A percentile compares a stretch with the other conserved stretches of the same genome.
phyloP scores from a whole-genome alignment of 139 green algal genomes.

The Picochlorum sp. region DNA sequence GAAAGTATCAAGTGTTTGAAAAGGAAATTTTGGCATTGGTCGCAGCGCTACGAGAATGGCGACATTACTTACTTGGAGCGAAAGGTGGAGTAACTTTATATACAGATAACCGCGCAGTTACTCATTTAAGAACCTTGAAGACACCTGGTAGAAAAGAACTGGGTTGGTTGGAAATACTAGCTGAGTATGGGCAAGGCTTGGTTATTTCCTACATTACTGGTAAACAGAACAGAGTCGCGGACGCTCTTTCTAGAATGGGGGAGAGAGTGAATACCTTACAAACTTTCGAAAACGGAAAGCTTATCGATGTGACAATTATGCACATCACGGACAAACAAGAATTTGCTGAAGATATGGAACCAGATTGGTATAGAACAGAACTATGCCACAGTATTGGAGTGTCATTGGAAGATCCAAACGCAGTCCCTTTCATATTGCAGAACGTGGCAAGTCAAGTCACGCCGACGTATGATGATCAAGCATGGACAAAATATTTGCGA shows the following conservation, averaged over 20 bases:
- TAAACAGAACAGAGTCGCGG: slow-evolving; percentile 14
- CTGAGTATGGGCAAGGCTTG: too few species aligned
- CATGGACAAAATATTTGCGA: neutral
- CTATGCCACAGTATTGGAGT: neutral
- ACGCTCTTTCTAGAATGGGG: slow-evolving; percentile 13
- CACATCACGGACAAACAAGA: neutral
- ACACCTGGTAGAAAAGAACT: too few species aligned
- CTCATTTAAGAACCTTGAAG: too few species aligned
- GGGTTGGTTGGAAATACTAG: too few species aligned
- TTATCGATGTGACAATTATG: neutral
- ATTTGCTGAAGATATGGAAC: neutral
- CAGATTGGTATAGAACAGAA: neutral
- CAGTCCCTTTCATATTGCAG: neutral
- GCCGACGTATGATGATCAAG: neutral
- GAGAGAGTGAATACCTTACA: neutral
- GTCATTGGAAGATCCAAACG: neutral
- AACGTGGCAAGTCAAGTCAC: neutral
- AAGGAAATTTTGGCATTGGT: too few species aligned
- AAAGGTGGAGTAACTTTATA: too few species aligned
- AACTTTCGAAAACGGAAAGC: neutral
- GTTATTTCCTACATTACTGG: too few species aligned
- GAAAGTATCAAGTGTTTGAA: too few species aligned
- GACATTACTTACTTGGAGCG: too few species aligned
- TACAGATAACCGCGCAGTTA: too few species aligned
- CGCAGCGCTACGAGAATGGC: too few species aligned